These are phyloP conservation scores for Metschnikowia anglica DNA, from an alignment of 805 yeast species.

Conservation along the genomic window DNA sequence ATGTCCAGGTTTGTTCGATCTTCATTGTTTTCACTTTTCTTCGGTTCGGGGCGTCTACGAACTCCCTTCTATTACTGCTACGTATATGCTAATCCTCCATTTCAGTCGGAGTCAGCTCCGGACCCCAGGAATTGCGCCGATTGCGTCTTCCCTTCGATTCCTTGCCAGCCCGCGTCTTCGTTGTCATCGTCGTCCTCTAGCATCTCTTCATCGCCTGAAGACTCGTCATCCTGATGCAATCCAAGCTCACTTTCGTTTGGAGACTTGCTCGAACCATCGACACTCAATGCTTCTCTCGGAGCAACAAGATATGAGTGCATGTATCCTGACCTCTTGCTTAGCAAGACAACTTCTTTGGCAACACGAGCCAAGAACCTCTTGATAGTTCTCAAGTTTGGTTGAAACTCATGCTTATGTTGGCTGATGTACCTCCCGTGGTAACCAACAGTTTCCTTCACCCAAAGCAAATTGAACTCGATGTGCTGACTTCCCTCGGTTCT, in stretches of 20 bases:
- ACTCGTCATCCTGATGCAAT: conserved; percentile 5
- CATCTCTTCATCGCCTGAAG: conserved; percentile 11
- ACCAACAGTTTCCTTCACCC: conserved; percentile 71
- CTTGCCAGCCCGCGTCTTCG: conserved; percentile 18
- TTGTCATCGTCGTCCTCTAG: conserved; percentile 13
- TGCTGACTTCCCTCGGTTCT: conserved; percentile 65
- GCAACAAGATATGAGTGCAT: conserved; percentile 49
- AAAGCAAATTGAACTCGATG: conserved; percentile 75
- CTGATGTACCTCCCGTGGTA: conserved; percentile 77
- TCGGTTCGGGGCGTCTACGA: too few relatives aligned
- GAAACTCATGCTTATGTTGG: conserved; percentile 58
- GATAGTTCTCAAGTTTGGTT: conserved; percentile 62
- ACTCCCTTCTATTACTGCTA: background rate
- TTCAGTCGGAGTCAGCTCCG: conserved; percentile 15
- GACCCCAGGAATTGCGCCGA: conserved; percentile 12
- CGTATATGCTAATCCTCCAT: conserved; percentile 14
- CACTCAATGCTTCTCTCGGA: conserved; percentile 7
- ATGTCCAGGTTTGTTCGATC: too few relatives aligned
- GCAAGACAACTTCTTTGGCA: conserved; percentile 67
- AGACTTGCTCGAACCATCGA: conserved; percentile 1
- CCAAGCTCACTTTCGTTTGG: conserved; percentile 12
- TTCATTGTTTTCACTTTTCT: too few relatives aligned
- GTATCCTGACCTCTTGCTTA: conserved; percentile 54
- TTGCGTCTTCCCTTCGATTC: conserved; percentile 12
- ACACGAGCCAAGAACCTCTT: conserved; percentile 73